Evolutionary conservation across 129 eudicot species (phyloP), one percentile per base, ranked within the genome.

Genomic region (Arctium lappa): DNA sequence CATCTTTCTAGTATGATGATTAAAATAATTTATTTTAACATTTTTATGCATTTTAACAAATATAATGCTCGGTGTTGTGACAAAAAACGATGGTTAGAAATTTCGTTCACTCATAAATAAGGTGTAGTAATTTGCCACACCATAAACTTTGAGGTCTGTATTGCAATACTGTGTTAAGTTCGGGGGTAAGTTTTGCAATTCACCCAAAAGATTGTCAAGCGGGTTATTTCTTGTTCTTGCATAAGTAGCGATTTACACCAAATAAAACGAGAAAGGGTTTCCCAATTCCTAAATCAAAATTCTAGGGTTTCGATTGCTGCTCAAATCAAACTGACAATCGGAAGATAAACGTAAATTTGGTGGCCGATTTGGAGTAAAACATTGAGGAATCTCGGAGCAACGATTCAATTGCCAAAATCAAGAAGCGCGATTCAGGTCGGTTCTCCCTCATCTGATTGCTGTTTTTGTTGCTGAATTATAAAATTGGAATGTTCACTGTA

Each of bases 401-500:
- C 80, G 29, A 73, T 44, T 79, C 46, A 37, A 79, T 84, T 84
- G 50, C 77, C n/a, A 2, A 79, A 84, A 33, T 84, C 83, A 62
- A 53, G 73, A 37, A 83, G 39, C 77, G 22, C 82, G 82, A 76
- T 76, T 83, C 86, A 84, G 87, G 87, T 84, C 87, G 46, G 50
- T 84, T 79, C 33, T 79, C 65, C 66, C 36, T 73, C 44, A 73
- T 74, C 76, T 75, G 60, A 34, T 84, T 79, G 73, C 33, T 63
- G 48, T 72, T 62, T 84, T 42, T 79, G 12, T 79, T 73, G 79
- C 76, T 66, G 29, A 63, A 46, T 78, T 84, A 2, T 73, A 63
- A 48, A 78, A 78, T 46, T 72, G 22, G 29, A 60, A 33, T 78
- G 37, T 56, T 44, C 2, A 38, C 18, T 73, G 2, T 79, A 74